Evolutionary conservation across 306 rosid genomes (phyloP), one percentile per base, ranked within the genome.

Genomic region (Quercus engelmannii): DNA sequence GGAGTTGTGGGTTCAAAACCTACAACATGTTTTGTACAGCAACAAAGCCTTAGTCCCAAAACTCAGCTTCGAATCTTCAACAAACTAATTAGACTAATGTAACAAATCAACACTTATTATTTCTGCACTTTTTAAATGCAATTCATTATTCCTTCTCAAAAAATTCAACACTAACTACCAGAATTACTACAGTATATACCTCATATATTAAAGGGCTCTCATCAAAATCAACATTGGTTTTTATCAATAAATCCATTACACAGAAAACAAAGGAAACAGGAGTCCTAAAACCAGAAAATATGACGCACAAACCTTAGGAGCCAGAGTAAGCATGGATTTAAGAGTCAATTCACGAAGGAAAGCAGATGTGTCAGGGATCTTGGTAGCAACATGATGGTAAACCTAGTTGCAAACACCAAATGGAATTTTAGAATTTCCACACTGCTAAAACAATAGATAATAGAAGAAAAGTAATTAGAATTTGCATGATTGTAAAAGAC

Each of bases 271-370:
- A 55, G 62, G 51, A 61, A 74, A 25, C 1, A n/a, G 73, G 56
- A 56, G 9, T 61, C n/a, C 69, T 55, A 76, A 46, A 75, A 69
- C 68, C 76, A 76, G 30, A 74, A 62, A 19, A 12, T 26, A 41
- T 49, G 26, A 76, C 71, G 64, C 67, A 75, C 84, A 69, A 69
- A 91, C 98, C 96, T 93, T 95, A 9, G 98, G 96, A 86, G 98
- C 96, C 76, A 95, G 89, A 82, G 87, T 81, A 79, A 95, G 95
- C 96, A 95, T 95, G 71, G 99, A 93, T 80, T 95, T 95, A 61
- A 95, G 94, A 59, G 99, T 95, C 83, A 95, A 80, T 84, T 95
- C 99, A 76, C 97, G 97, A 71, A 95, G 90, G 89, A 93, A 93
- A 87, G 99, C 98, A 74, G 96, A 91, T 65, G 97, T 93, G 85